Percentiles rank a stretch among this genome's conserved stretches.
These are phyloP conservation scores for Peronospora belbahrii DNA, from an alignment of 352 stramenopile genomes.

Conservation along the genomic window DNA sequence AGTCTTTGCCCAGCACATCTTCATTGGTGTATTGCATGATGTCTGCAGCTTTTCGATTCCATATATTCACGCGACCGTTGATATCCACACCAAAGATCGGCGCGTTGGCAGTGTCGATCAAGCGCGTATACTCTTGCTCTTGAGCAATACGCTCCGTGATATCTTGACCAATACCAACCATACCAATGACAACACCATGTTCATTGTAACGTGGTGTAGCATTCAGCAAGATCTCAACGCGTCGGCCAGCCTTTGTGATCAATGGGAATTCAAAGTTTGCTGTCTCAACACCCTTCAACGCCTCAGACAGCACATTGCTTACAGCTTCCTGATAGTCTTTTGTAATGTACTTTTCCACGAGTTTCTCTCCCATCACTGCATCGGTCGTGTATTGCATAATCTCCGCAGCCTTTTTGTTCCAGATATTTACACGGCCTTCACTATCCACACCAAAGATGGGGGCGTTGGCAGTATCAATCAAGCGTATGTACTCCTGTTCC, in stretches of 20 bases:
- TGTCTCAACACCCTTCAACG: constrained; percentile 18
- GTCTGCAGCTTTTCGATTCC: constrained; percentile 43
- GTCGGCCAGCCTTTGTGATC: constrained; percentile 12
- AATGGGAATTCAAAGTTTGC: constrained; percentile 30
- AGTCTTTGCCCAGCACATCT: constrained; percentile 35
- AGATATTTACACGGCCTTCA: no score
- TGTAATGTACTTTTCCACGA: constrained; percentile 20
- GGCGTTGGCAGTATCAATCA: no score
- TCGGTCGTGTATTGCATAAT: constrained; percentile 41
- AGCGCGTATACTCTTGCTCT: constrained; percentile 14
- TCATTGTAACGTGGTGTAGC: constrained; percentile 16
- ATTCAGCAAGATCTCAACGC: constrained; percentile 19
- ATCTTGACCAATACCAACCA: constrained; percentile 20
- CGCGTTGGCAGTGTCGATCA: constrained; percentile 35
- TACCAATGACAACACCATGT: constrained; percentile 12
- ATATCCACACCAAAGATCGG: constrained; percentile 74
- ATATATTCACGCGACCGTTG: constrained; percentile 53
- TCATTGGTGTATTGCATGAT: constrained; percentile 22
- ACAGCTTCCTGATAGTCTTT: constrained; percentile 16
- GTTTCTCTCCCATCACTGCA: constrained; percentile 38
- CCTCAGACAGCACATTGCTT: constrained; percentile 9
- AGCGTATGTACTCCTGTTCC: no score
- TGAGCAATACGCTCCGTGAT: constrained; percentile 18
- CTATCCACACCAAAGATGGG: no score
- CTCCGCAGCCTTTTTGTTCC: no score